Conservation (phyloP, 306 rosid genomes). For the Alnus glutinosa region DNA sequence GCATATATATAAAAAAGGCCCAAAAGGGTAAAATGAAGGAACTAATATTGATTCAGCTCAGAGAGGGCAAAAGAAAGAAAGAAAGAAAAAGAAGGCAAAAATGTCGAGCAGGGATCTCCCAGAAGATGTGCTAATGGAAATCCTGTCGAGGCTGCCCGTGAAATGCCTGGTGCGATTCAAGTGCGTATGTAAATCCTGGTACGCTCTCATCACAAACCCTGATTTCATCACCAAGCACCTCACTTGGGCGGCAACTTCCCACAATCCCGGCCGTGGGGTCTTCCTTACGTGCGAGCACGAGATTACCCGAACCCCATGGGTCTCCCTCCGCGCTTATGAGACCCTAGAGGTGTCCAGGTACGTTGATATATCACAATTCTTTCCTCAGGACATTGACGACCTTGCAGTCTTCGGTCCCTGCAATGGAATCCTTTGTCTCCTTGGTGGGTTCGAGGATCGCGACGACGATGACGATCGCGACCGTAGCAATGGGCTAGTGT, state of each 20-base stretch:
- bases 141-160: slow-evolving; percentile 5
- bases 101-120: background rate
- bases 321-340: background rate
- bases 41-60: too few species aligned
- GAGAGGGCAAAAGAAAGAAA: too few species aligned
- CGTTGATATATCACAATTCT: background rate
- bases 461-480: background rate
- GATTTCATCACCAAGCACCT: slow-evolving; percentile 8
- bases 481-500: background rate
- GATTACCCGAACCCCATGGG: background rate
- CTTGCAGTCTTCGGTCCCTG: background rate
- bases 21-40: too few species aligned
- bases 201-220: slow-evolving; percentile 2
- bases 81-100: background rate
- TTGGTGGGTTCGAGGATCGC: background rate
- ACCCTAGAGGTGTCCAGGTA: background rate
- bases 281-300: background rate
- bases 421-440: background rate
- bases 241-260: background rate
- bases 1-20: too few species aligned
- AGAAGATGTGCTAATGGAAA: slow-evolving; percentile 3
- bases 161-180: slow-evolving; percentile 9
- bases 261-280: background rate
- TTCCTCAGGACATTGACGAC: background rate
- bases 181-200: background rate